Evolutionary conservation across 768 basidiomycete species (phyloP).

Genomic region (Phlegmacium glaucopus): DNA sequence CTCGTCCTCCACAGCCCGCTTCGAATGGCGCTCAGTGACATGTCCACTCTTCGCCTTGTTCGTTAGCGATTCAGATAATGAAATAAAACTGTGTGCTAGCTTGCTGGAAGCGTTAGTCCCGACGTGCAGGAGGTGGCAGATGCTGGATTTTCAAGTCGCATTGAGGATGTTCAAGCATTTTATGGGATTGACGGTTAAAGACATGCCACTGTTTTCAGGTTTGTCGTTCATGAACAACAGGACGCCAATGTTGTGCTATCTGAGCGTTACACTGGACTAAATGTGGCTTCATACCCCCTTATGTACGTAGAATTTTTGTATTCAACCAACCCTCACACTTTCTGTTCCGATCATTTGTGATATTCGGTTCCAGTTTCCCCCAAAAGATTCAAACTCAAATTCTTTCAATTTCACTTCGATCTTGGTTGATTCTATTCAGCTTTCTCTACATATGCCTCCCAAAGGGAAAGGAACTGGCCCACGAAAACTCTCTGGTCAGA

Average conservation of each 20-base stretch:
- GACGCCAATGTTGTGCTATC: constrained; percentile 15
- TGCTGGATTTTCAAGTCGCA: constrained; percentile 23
- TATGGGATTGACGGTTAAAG: constrained; percentile 15
- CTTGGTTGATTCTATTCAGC: too few relatives aligned
- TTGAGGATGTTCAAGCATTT: constrained; percentile 26
- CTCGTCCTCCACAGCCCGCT: constrained; percentile 14
- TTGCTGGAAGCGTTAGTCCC: constrained; percentile 21
- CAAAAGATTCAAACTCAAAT: too few relatives aligned
- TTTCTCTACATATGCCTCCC: too few relatives aligned
- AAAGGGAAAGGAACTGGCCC: too few relatives aligned
- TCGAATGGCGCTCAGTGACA: constrained; percentile 19
- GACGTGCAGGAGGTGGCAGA: constrained; percentile 19
- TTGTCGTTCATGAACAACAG: constrained; percentile 24
- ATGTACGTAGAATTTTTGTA: too few relatives aligned
- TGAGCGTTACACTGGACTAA: too few relatives aligned
- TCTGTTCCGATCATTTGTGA: too few relatives aligned
- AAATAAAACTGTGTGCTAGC: constrained; percentile 16
- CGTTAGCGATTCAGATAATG: constrained; percentile 22
- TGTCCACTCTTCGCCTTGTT: constrained; percentile 25
- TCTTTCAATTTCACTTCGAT: too few relatives aligned
- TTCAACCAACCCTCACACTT: too few relatives aligned
- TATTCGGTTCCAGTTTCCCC: too few relatives aligned
- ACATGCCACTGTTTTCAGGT: constrained; percentile 21
- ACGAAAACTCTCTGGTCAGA: too few relatives aligned
- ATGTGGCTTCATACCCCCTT: too few relatives aligned